Conservation (phyloP, 2,329 filamentous ascomycete genomes). For the Aspergillus sclerotialis region DNA sequence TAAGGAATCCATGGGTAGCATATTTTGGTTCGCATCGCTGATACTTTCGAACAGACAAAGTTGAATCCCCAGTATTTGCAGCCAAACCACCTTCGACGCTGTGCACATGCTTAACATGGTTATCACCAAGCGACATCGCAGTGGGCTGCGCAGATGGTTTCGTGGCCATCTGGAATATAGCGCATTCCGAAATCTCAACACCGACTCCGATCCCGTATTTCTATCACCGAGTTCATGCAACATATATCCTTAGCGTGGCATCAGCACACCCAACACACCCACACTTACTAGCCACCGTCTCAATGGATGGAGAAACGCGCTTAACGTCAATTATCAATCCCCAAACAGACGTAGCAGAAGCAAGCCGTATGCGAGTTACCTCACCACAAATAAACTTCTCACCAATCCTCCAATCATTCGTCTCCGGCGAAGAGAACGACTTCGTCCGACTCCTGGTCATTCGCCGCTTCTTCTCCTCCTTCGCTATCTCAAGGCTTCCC, state of each 20-base stretch:
- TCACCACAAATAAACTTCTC: constrained; percentile 47
- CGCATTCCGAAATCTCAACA: constrained; percentile 9
- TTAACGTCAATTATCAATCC: constrained; percentile 49
- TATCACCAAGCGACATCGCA: constrained; percentile 49
- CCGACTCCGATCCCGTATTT: constrained; percentile 25
- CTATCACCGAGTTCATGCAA: constrained; percentile 29
- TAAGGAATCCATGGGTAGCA: constrained; percentile 10
- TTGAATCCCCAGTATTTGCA: constrained; percentile 45
- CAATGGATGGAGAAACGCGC: constrained; percentile 49
- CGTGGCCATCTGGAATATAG: constrained; percentile 47
- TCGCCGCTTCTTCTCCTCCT: constrained; percentile 46
- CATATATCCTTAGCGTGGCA: constrained; percentile 32
- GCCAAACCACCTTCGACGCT: constrained; percentile 44
- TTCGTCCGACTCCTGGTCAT: constrained; percentile 43
- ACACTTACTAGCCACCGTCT: constrained; percentile 45
- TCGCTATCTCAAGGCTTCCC: constrained; percentile 42
- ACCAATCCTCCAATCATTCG: constrained; percentile 47
- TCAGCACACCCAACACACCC: constrained; percentile 50
- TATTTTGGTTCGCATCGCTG: neutral
- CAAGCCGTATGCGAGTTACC: constrained; percentile 45
- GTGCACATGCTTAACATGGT: constrained; percentile 51
- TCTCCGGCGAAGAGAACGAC: constrained; percentile 50
- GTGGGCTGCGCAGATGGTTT: constrained; percentile 52
- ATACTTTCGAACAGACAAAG: constrained; percentile 26
- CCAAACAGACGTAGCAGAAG: constrained; percentile 36